Base-by-base conservation (phyloP, 495 filamentous ascomycete species). In the Tetracladium marchalianum region DNA sequence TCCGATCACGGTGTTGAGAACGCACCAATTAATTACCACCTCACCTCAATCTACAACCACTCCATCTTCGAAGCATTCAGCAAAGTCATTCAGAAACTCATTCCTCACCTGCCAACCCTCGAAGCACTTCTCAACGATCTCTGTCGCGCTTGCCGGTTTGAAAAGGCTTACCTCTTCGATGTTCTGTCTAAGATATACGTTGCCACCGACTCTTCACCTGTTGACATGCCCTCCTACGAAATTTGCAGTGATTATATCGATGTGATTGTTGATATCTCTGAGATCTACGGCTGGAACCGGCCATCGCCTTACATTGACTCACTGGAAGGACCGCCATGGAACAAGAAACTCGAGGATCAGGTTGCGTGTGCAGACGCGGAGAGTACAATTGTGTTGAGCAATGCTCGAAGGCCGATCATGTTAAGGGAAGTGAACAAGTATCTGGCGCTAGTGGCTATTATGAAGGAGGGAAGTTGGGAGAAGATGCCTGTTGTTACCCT, bases 221-320 rank as follows among this genome's bases (percentile, higher is more conserved):
- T 90, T 31, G 88, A 95, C 54, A 87, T 94, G 72, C 80, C 81
- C 15, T 85, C 83, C 61, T 98, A 98, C 62, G 92, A 96, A 67
- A 92, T 97, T 55, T 97, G 93, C 62, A 92, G 85, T 19, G 92
- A 97, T 59, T 98, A 89, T 58, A 94, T 98, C 46, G 90, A 98
- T 61, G 87, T 95, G 37, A 90, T 98, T 46, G 90, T 97, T 41
- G 92, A 98, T 61, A 78, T 97, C 27, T 90, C 84, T 11, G 89
- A 96, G 61, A 81, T 98, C 13, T 97, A 96, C 56, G 90, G 88
- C 5, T 96, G 81, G 81, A 65, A 72, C 19, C 66, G 81, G 8
- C 64, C 69, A 19, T 62, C 60, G 31, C 59, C 63, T 31, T 68
- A 68, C 53, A 66, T 73, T 52, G 72, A 77, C 17, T 63, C 68